phyloP scores from a whole-genome alignment of 305 asterid genomes.

The Coffea humblotiana region DNA sequence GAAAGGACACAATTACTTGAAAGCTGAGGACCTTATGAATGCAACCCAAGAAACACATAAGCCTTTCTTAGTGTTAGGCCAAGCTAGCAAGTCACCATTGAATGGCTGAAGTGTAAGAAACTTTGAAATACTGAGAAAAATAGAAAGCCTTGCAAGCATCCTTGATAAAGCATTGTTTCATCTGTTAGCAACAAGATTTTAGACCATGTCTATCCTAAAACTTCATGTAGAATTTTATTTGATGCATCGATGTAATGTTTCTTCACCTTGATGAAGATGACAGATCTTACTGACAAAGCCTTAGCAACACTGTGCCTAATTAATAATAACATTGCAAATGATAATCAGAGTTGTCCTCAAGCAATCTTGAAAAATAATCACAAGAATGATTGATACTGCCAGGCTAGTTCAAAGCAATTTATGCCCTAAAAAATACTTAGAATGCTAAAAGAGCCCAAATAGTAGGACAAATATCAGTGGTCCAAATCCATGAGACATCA shows the following conservation, averaged over 20 bases:
- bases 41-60: not conserved
- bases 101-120: not conserved
- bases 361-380: not conserved
- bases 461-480: not conserved
- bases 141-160: not conserved
- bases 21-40: not conserved
- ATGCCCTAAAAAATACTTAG: not conserved
- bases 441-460: not conserved
- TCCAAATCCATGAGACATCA: not conserved
- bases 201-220: too few relatives aligned
- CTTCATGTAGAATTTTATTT: not conserved
- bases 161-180: not conserved
- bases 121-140: not conserved
- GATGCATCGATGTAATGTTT: not conserved
- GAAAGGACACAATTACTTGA: not conserved
- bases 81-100: not conserved
- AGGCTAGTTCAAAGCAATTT: not conserved
- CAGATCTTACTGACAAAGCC: not conserved
- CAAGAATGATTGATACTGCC: not conserved
- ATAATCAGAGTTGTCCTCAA: not conserved
- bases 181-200: not conserved
- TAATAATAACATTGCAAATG: too few relatives aligned
- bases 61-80: not conserved
- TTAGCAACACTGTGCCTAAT: too few relatives aligned
- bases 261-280: not conserved